Base-by-base conservation (phyloP, 2,329 filamentous ascomycete species). In the Cadophora gregata region DNA sequence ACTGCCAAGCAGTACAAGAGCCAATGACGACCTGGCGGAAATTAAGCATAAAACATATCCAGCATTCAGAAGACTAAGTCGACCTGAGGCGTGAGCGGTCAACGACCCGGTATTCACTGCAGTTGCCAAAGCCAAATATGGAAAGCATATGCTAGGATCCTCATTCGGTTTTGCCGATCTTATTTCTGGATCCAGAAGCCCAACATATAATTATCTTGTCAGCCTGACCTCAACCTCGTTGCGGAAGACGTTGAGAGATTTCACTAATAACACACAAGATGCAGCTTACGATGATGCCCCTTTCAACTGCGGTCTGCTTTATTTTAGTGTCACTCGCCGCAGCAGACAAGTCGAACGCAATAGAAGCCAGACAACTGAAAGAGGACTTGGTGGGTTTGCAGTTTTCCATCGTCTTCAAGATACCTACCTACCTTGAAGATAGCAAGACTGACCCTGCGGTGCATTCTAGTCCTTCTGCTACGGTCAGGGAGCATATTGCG, bases 401-500 rank as follows among this genome's bases (percentile, higher is more conserved):
- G 42, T 4, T 47, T 21, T 2, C 19, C n/a, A 42, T 6, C 2
- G 16, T 16, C 10, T 16, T 42, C 14, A 1, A 16, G 3, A 42
- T 12, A n/a, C n/a, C n/a, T n/a, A n/a, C n/a, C n/a, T n/a, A n/a
- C n/a, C n/a, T n/a, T n/a, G n/a, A n/a, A n/a, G n/a, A 19, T 42
- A 19, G 16, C 12, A 42, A 16, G 3, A 16, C 14, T 47, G 42
- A 47, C 42, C 1, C 4, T 47, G 42, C n/a, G 14, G 42, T 21
- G n/a, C 19, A 16, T 19, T 47, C 19, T 21, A 47, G 42, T 19
- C 56, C 7, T 69, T 61, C 42, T 69, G 68, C 51, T 69, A 59
- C 25, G 51, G 59, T 4, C 24, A 59, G 9, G 55, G 59, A 27
- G 51, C 68, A 8, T 67, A 67, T 31, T 69, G 65, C 29, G n/a